A percentile compares a stretch with the other conserved stretches of the same genome.
phyloP scores from a whole-genome alignment of 371 early-diverging fungal species.

The Mycotypha africana region DNA sequence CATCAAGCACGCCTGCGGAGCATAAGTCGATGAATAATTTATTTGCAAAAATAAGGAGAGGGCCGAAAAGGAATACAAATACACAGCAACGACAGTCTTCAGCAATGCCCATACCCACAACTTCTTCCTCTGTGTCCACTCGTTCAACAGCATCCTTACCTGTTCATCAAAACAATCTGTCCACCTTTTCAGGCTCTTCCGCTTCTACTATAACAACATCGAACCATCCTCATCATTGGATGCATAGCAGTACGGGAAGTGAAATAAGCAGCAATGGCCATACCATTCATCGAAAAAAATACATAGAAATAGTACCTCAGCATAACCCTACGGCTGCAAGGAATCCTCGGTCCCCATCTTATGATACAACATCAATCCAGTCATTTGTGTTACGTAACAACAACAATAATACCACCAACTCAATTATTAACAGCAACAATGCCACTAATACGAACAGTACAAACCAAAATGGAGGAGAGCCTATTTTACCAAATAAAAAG shows the following conservation, averaged over 20 bases:
- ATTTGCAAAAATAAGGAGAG: slow-evolving; percentile 29
- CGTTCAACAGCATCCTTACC: slow-evolving; percentile 15
- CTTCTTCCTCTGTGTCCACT: slow-evolving; percentile 14
- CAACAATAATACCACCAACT: neutral
- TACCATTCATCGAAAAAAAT: slow-evolving; percentile 17
- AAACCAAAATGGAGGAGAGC: slow-evolving; percentile 12
- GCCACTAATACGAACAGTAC: no score
- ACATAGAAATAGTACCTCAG: slow-evolving; percentile 33
- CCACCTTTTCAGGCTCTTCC: neutral
- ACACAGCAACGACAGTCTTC: neutral
- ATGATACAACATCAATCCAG: slow-evolving; percentile 12
- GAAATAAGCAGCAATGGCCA: no score
- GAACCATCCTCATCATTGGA: slow-evolving; percentile 8
- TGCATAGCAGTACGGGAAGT: no score
- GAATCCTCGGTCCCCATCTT: slow-evolving; percentile 15
- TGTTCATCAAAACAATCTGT: no score
- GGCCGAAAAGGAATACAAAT: slow-evolving; percentile 3
- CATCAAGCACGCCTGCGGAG: neutral
- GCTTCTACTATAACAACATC: slow-evolving; percentile 2
- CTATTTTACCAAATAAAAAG: slow-evolving; percentile 30
- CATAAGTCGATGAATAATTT: slow-evolving; percentile 20
- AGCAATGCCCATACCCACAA: slow-evolving; percentile 6
- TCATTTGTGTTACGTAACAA: slow-evolving; percentile 19
- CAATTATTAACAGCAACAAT: slow-evolving; percentile 1
- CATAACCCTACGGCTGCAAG: slow-evolving; percentile 8